phyloP scores from a whole-genome alignment of 2,329 filamentous ascomycete genomes.

The Colletotrichum simmondsii region DNA sequence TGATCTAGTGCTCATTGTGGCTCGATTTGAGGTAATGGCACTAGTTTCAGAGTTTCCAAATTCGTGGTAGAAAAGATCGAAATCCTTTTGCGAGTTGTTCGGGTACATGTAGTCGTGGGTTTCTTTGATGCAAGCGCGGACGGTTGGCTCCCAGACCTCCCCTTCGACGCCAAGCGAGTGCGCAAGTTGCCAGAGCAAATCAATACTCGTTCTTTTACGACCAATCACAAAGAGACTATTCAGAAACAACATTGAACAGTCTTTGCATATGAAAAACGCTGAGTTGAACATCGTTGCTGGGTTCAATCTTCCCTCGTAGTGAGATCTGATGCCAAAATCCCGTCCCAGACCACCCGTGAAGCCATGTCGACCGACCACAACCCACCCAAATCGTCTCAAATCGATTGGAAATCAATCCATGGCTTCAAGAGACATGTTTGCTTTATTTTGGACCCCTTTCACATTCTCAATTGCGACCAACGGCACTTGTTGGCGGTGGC shows the following conservation, averaged over 20 bases:
- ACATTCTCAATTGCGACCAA: conserved; percentile 26
- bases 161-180: neutral
- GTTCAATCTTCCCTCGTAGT: neutral
- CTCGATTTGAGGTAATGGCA: neutral
- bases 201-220: neutral
- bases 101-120: neutral
- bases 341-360: neutral
- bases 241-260: neutral
- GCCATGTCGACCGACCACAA: conserved; percentile 1
- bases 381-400: neutral
- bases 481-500: conserved; percentile 25
- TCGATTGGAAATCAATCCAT: neutral
- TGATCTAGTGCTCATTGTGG: neutral
- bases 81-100: neutral
- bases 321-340: neutral
- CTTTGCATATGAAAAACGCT: too few relatives aligned
- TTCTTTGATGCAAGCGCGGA: neutral
- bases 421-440: neutral
- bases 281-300: neutral
- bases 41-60: neutral
- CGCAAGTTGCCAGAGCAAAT: neutral
- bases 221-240: neutral
- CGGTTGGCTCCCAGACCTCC: neutral
- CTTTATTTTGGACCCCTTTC: neutral
- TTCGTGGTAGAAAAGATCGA: neutral